A percentile compares a stretch with the other conserved stretches of the same genome.
Evolutionary conservation across 2,329 filamentous ascomycete genomes (phyloP).

Genomic region (Epichloe sp.): DNA sequence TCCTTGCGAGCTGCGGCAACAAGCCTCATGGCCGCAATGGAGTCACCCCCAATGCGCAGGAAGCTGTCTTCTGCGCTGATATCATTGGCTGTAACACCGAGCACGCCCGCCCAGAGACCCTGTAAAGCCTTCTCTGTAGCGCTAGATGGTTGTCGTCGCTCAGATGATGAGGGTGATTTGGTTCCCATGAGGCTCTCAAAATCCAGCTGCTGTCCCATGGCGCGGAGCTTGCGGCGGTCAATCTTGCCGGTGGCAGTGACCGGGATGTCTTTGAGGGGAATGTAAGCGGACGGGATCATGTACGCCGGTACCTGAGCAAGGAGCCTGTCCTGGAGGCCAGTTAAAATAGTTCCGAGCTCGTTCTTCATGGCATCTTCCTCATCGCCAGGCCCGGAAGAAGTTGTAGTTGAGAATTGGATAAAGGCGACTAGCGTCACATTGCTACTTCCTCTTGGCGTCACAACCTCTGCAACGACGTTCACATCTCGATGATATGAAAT

Average conservation of each 20-base stretch:
- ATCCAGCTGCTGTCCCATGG: not conserved
- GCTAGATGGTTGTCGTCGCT: not conserved
- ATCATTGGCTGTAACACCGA: constrained; percentile 2
- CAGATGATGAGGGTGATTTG: not conserved
- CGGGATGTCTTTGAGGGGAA: not conserved
- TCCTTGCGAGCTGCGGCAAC: constrained; percentile 19
- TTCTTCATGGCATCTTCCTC: not conserved
- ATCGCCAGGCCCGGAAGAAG: not conserved
- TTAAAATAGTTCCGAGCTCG: not conserved
- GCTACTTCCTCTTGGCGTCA: not conserved
- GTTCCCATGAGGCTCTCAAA: not conserved
- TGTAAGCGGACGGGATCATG: constrained; percentile 4
- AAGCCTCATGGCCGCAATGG: constrained; percentile 31
- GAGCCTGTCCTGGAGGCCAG: not conserved
- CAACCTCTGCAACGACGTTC: constrained; percentile 4
- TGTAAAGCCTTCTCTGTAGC: not conserved
- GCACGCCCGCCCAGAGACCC: constrained; percentile 4
- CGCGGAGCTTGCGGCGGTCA: constrained; percentile 3
- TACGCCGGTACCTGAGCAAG: constrained; percentile 1
- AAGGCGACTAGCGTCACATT: constrained; percentile 2
- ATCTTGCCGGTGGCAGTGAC: constrained; percentile 3
- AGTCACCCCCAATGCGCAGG: constrained; percentile 35
- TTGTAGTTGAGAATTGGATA: not conserved
- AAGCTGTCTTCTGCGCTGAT: constrained; percentile 31
- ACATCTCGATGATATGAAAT: constrained; percentile 28